Evolutionary conservation across 208 protist species (phyloP).

Genomic region (Leishmania amazonensis): DNA sequence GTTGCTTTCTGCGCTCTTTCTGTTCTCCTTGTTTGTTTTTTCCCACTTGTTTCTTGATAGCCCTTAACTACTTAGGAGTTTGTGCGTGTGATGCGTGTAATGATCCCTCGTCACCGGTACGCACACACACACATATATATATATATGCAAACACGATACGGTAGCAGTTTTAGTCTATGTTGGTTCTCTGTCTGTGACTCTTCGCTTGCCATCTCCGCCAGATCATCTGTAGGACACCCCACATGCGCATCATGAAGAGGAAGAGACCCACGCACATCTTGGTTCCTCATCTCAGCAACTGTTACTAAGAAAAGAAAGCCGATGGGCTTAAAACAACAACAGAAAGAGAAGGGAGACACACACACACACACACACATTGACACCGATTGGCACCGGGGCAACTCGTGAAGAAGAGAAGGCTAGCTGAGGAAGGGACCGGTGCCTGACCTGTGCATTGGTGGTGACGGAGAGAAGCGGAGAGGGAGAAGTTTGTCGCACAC

Average conservation of each 20-base stretch:
- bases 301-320: constrained; percentile 1
- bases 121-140: not conserved
- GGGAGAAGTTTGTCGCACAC: not conserved
- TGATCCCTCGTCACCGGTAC: not conserved
- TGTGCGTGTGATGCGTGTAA: not conserved
- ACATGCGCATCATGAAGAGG: not conserved
- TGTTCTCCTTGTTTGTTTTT: not conserved
- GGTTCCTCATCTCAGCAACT: not conserved
- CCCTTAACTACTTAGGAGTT: constrained; percentile 7
- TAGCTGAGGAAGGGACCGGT: not conserved
- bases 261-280: not conserved
- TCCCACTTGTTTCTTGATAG: constrained; percentile 1
- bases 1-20: constrained; percentile 4
- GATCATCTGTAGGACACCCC: constrained; percentile 1
- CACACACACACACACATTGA: not conserved
- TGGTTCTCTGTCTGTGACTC: not conserved
- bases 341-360: not conserved
- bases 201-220: not conserved
- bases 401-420: not conserved
- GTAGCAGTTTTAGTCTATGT: not conserved
- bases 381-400: not conserved
- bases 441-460: not conserved
- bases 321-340: not conserved
- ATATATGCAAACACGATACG: not conserved
- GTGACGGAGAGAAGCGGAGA: not conserved